Evolutionary conservation across 345 rosid species (phyloP), one percentile per base, ranked within the genome.

Genomic region (Cardamine chenopodiifolia): DNA sequence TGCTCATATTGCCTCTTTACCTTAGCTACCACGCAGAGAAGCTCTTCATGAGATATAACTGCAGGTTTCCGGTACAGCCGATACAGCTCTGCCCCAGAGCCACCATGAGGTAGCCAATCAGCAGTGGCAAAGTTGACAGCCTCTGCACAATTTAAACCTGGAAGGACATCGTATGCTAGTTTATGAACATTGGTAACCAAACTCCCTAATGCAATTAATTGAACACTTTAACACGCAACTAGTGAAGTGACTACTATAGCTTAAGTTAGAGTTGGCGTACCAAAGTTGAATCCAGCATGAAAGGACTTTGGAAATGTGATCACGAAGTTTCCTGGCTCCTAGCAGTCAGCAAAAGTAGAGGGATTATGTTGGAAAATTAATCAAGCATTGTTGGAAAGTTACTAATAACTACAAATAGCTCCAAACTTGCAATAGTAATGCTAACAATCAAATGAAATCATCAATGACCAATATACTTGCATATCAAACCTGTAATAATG

Each of bases 41-140:
- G 98, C 87, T 94, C 97, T 80, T 94, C 98, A 55, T 94, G 97
- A 79, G 96, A 89, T 78, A 94, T 84, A 70, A 94, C 91, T 64
- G 98, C 85, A 57, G 94, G 79, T 81, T 91, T 94, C 37, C 77
- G 97, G 85, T 94, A 94, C 60, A 67, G 77, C 77, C 85, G 87
- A 86, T 94, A 94, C 42, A 88, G 86, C 81, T 89, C 87, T 8
- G 95, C 89, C 55, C 93, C 88, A 76, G 76, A 83, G 28, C 96
- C 91, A 73, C 98, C 98, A 81, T 91, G 87, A 37, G 98, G 98
- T 75, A 94, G 81, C 98, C 98, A 94, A 72, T 94, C 98, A 80
- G 96, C 95, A 63, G 98, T 97, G 62, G 98, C 97, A 81, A 94
- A 94, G 80, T 94, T 94, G 72, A 94, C 98, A 37, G 98, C 97